Conservation (phyloP, 352 stramenopile genomes). For the Globisporangium nodosum region DNA sequence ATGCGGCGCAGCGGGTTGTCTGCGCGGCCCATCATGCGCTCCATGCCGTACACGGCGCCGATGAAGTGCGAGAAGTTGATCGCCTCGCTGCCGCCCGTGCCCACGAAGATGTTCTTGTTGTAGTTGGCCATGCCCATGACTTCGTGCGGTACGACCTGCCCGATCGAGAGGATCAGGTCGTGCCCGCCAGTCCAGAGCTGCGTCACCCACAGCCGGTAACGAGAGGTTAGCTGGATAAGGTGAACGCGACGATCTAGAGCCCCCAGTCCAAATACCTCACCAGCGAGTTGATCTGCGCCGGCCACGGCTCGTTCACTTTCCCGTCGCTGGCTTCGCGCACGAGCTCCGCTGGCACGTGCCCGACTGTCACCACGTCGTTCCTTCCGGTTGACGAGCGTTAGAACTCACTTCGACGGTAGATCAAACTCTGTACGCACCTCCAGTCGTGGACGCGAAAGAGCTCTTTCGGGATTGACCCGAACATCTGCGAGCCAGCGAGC, state of each 20-base stretch:
- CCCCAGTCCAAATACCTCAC: slow-evolving; percentile 26
- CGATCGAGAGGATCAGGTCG: slow-evolving; percentile 94
- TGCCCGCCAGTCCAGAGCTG: slow-evolving; percentile 90
- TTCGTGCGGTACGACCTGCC: slow-evolving; percentile 96
- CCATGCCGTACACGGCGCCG: slow-evolving; percentile 96
- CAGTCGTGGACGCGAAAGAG: slow-evolving; percentile 95
- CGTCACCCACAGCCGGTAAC: too few species aligned
- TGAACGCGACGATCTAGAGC: too few species aligned
- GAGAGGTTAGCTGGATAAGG: too few species aligned
- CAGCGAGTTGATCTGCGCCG: slow-evolving; percentile 94
- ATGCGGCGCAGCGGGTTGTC: slow-evolving; percentile 95
- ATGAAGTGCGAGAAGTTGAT: slow-evolving; percentile 99
- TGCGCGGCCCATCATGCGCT: slow-evolving; percentile 96
- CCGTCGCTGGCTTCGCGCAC: slow-evolving; percentile 91
- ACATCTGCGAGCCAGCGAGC: slow-evolving; percentile 79
- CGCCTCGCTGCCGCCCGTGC: slow-evolving; percentile 88
- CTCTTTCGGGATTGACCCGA: slow-evolving; percentile 82
- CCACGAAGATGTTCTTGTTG: slow-evolving; percentile 99
- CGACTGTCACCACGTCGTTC: slow-evolving; percentile 96
- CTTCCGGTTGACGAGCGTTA: slow-evolving; percentile 16
- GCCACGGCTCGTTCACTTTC: slow-evolving; percentile 95
- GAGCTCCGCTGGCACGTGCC: slow-evolving; percentile 90
- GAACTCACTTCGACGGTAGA: background rate
- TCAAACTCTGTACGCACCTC: slow-evolving; percentile 37
- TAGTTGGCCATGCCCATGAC: slow-evolving; percentile 99